Percentiles rank a stretch among this genome's conserved stretches.
Evolutionary conservation across 2,329 filamentous ascomycete genomes (phyloP).

Genomic region (Fusarium sp.): DNA sequence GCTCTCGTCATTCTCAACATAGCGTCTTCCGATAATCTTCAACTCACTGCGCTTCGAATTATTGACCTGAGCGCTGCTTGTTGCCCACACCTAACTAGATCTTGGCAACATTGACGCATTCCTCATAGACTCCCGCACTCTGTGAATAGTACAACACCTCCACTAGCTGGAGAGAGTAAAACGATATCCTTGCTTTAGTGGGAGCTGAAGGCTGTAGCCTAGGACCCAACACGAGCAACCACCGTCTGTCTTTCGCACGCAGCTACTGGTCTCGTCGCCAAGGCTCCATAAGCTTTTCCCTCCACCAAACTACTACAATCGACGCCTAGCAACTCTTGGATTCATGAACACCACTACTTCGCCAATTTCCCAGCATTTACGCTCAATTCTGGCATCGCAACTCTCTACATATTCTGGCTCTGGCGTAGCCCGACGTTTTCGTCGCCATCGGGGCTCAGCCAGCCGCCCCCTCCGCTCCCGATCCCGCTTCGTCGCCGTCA

Average conservation of each 20-base stretch:
- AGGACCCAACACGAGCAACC: conserved; percentile 16
- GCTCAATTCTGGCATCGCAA: conserved; percentile 27
- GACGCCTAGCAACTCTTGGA: conserved; percentile 18
- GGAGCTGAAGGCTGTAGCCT: conserved; percentile 24
- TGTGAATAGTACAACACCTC: neutral
- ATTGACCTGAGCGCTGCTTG: neutral
- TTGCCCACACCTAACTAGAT: conserved; percentile 34
- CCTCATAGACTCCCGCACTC: conserved; percentile 6
- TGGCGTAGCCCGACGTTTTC: conserved; percentile 34
- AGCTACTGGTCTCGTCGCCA: conserved; percentile 2
- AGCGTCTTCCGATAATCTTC: conserved; percentile 9
- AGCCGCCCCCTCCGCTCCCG: conserved; percentile 28
- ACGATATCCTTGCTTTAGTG: conserved; percentile 15
- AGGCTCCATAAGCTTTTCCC: conserved; percentile 19
- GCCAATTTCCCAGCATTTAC: conserved; percentile 24
- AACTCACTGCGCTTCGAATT: neutral
- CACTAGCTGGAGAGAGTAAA: neutral
- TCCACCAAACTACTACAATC: conserved; percentile 12
- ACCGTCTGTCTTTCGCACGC: conserved; percentile 17
- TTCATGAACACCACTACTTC: conserved; percentile 40
- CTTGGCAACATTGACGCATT: conserved; percentile 33
- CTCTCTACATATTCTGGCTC: conserved; percentile 18
- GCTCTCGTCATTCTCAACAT: conserved; percentile 13
- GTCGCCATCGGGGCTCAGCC: conserved; percentile 34
- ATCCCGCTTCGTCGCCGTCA: conserved; percentile 33